Evolutionary conservation across 805 yeast genomes (phyloP).

Genomic region (Monosporozyma yasuniensis): DNA sequence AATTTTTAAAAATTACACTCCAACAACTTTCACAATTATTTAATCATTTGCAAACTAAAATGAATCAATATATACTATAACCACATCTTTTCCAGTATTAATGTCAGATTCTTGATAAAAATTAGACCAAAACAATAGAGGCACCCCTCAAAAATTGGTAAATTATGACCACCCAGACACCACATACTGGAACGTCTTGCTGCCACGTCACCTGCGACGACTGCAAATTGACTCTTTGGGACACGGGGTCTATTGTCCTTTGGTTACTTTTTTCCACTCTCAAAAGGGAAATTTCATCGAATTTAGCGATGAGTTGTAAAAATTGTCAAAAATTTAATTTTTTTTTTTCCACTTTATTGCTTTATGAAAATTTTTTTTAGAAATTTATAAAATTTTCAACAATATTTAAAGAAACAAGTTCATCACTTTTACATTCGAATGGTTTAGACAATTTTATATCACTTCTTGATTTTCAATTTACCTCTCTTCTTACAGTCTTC

Average conservation of each 20-base stretch:
- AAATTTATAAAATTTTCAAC: conserved; percentile 82
- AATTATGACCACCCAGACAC: background rate
- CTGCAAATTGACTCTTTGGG: background rate
- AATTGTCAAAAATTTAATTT: too few species aligned
- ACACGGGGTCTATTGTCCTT: background rate
- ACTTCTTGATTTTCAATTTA: conserved; percentile 46
- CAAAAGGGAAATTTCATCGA: background rate
- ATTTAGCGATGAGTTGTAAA: background rate
- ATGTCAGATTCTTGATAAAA: too few species aligned
- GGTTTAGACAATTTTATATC: background rate
- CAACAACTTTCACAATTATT: too few species aligned
- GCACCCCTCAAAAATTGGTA: too few species aligned
- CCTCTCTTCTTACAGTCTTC: background rate
- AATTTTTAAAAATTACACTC: too few species aligned
- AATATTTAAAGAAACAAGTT: background rate
- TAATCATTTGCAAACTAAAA: too few species aligned
- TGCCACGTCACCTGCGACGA: background rate
- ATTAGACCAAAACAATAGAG: too few species aligned
- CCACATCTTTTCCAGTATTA: too few species aligned
- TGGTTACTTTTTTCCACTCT: background rate
- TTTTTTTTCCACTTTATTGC: too few species aligned
- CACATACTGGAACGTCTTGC: too few species aligned
- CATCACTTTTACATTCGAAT: background rate
- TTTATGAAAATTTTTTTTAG: background rate
- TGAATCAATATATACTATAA: too few species aligned